phyloP scores from a whole-genome alignment of 2,329 filamentous ascomycete genomes.

The Trichoderma gracile region DNA sequence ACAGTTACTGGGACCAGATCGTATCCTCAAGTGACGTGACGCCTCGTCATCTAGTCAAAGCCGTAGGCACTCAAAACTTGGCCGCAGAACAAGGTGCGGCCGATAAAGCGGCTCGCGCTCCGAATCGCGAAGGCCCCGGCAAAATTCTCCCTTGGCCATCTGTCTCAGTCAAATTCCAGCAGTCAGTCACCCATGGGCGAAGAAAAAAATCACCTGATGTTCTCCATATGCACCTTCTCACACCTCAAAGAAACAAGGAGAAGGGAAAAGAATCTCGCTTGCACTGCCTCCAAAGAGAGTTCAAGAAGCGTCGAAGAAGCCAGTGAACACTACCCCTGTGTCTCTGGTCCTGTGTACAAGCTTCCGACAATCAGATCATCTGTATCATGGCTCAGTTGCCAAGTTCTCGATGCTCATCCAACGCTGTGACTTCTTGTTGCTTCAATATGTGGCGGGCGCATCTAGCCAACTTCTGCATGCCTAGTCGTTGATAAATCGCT shows the following conservation, averaged over 20 bases:
- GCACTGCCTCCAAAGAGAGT: neutral
- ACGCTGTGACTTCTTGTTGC: neutral
- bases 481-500: neutral
- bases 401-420: neutral
- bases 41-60: no score
- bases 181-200: neutral
- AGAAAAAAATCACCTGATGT: neutral
- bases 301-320: neutral
- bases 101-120: conserved; percentile 10
- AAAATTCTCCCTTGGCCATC: no score
- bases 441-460: neutral
- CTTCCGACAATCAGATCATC: neutral
- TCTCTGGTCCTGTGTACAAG: no score
- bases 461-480: neutral
- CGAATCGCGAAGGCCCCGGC: neutral
- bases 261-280: conserved; percentile 14
- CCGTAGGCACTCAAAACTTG: neutral
- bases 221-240: neutral
- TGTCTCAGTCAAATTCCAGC: conserved; percentile 8
- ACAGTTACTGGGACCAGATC: no score
- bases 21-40: neutral
- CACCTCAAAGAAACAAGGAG: neutral
- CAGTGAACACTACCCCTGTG: neutral
- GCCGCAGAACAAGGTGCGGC: neutral
- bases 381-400: neutral